Conservation (phyloP, 768 basidiomycete genomes). For the Crassisporium funariophilum region DNA sequence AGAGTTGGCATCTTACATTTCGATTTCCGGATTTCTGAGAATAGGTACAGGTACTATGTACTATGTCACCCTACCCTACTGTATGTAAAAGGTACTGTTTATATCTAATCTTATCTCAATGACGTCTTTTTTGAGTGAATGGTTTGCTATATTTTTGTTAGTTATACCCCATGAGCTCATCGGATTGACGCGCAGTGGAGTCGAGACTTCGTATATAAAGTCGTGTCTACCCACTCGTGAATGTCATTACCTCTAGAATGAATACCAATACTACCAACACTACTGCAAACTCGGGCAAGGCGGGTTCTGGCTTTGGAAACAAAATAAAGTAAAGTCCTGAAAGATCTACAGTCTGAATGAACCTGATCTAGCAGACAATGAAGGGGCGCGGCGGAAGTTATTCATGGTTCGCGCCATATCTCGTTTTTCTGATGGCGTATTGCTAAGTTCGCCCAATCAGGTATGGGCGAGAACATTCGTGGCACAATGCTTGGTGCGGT, state of each 20-base stretch:
- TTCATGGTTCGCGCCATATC: conserved; percentile 33
- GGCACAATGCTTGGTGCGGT: conserved; percentile 44
- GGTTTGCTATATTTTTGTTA: neutral
- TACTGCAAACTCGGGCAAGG: conserved; percentile 2
- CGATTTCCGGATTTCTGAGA: no score
- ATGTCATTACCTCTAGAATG: conserved; percentile 8
- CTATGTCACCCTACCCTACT: no score
- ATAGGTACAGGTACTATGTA: no score
- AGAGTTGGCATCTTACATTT: no score
- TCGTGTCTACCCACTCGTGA: no score
- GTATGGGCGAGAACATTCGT: conserved; percentile 46
- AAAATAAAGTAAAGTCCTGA: conserved; percentile 25
- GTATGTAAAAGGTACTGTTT: neutral
- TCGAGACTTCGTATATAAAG: no score
- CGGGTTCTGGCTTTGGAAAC: conserved; percentile 18
- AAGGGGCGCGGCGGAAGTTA: conserved; percentile 35
- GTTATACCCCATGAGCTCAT: conserved; percentile 11
- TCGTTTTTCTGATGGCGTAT: neutral
- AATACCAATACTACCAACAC: neutral
- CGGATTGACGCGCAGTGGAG: no score
- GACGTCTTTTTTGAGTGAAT: conserved; percentile 12
- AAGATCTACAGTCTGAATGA: neutral
- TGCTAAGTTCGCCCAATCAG: conserved; percentile 21
- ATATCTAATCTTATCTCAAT: conserved; percentile 15
- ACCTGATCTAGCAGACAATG: neutral